A percentile compares a stretch with the other conserved stretches of the same genome.
phyloP scores from a whole-genome alignment of 2,329 filamentous ascomycete species.

The Teratosphaeria zuluensis region DNA sequence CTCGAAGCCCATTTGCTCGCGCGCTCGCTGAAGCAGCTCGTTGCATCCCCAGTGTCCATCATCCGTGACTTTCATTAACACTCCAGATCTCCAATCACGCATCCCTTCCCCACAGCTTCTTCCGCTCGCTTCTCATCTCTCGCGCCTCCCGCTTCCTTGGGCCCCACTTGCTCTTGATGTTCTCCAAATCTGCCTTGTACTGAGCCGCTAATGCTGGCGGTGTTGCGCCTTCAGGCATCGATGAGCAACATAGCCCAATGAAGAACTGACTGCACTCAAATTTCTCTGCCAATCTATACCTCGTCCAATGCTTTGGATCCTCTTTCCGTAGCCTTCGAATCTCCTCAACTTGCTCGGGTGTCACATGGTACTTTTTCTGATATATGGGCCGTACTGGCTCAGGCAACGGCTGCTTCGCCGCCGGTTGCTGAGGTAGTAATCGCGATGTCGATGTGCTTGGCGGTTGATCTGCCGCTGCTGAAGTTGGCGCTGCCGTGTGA shows the following conservation, averaged over 20 bases:
- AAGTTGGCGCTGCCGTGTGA: constrained; percentile 22
- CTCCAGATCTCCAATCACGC: constrained; percentile 28
- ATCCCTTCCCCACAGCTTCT: constrained; percentile 51
- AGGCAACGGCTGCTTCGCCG: neutral
- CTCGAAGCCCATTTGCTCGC: neutral
- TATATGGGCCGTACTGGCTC: constrained; percentile 41
- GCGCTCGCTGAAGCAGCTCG: neutral
- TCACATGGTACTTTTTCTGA: constrained; percentile 54
- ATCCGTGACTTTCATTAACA: neutral
- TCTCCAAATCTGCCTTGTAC: constrained; percentile 40
- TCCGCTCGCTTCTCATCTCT: constrained; percentile 51
- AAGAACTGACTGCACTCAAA: constrained; percentile 56
- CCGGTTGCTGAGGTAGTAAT: constrained; percentile 13
- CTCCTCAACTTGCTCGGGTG: constrained; percentile 46
- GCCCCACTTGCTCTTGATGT: constrained; percentile 52
- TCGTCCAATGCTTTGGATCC: constrained; percentile 52
- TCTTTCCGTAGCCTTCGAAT: constrained; percentile 46
- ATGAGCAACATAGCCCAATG: constrained; percentile 47
- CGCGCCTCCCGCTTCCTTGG: constrained; percentile 48
- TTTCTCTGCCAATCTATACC: constrained; percentile 49
- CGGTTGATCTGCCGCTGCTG: constrained; percentile 1
- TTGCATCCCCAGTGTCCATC: neutral
- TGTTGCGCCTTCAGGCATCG: neutral
- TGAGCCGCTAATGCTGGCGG: constrained; percentile 30
- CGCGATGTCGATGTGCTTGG: constrained; percentile 14